phyloP scores from a whole-genome alignment of 2,329 filamentous ascomycete genomes.

The Geosmithia putterillii region DNA sequence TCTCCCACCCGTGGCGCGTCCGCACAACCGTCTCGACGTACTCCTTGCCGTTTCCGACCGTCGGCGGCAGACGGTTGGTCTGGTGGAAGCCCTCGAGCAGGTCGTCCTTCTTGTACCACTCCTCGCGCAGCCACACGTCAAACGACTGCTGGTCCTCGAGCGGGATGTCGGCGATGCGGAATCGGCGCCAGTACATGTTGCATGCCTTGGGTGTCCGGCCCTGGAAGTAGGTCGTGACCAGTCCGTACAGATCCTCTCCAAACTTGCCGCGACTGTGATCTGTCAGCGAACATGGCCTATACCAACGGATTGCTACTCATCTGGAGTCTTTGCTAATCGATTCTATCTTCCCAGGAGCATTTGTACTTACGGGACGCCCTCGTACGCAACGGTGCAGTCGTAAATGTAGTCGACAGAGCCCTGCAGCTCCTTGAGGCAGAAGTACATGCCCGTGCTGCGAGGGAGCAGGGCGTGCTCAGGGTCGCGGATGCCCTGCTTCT shows the following conservation, averaged over 20 bases:
- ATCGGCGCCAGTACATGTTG: slow-evolving; percentile 92
- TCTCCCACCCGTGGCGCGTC: slow-evolving; percentile 40
- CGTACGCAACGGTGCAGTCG: slow-evolving; percentile 91
- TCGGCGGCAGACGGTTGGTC: slow-evolving; percentile 69
- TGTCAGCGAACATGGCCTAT: not conserved
- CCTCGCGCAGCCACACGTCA: slow-evolving; percentile 69
- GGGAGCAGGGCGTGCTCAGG: slow-evolving; percentile 65
- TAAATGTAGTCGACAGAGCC: slow-evolving; percentile 72
- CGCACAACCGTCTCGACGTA: slow-evolving; percentile 48
- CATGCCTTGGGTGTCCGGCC: slow-evolving; percentile 86
- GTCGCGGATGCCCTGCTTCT: slow-evolving; percentile 62
- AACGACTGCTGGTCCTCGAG: slow-evolving; percentile 63
- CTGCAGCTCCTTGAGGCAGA: slow-evolving; percentile 65
- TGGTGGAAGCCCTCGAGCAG: slow-evolving; percentile 72
- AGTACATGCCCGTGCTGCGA: slow-evolving; percentile 68
- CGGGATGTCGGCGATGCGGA: slow-evolving; percentile 69
- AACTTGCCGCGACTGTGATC: slow-evolving; percentile 57
- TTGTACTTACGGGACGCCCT: slow-evolving; percentile 71
- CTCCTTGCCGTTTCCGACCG: slow-evolving; percentile 34
- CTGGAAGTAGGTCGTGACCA: slow-evolving; percentile 78
- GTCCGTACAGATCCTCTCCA: slow-evolving; percentile 82
- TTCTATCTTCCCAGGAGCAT: not conserved
- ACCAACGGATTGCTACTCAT: not conserved
- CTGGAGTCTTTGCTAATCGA: not conserved
- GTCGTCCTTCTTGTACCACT: slow-evolving; percentile 88